Percentiles rank a stretch among this genome's conserved stretches.
phyloP scores from a whole-genome alignment of 306 rosid species.

The Clitoria ternatea region DNA sequence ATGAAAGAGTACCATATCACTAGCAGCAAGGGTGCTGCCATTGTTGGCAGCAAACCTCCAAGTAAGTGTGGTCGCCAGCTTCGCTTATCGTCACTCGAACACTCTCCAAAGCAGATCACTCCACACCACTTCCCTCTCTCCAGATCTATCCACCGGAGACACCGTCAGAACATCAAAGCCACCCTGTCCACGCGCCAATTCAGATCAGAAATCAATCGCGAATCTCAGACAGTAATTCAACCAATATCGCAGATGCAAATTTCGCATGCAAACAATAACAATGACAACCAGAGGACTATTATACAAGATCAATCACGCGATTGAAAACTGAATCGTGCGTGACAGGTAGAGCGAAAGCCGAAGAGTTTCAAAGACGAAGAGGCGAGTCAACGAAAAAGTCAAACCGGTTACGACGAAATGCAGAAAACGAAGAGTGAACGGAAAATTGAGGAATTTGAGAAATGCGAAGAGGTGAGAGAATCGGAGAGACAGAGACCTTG shows the following conservation, averaged over 20 bases:
- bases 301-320: too few relatives aligned
- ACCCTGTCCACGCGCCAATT: constrained; percentile 43
- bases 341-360: neutral
- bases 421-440: too few relatives aligned
- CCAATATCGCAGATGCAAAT: neutral
- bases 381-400: constrained; percentile 41
- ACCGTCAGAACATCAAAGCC: constrained; percentile 43
- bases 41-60: constrained; percentile 82
- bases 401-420: neutral
- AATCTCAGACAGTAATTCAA: neutral
- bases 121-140: constrained; percentile 39
- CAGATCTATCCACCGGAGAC: constrained; percentile 64
- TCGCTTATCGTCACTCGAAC: constrained; percentile 29
- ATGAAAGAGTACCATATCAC: constrained; percentile 58
- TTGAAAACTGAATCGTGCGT: neutral
- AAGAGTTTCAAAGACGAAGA: too few relatives aligned
- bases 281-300: too few relatives aligned
- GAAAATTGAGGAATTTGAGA: constrained; percentile 16
- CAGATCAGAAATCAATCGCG: constrained; percentile 31
- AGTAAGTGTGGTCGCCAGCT: constrained; percentile 72
- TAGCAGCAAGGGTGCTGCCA: constrained; percentile 72
- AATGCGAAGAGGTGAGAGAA: constrained; percentile 10
- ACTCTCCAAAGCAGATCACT: constrained; percentile 30
- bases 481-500: constrained; percentile 44
- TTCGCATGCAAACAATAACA: neutral